Base-by-base conservation (phyloP, 2,329 filamentous ascomycete species). In the Trichoderma asperellum region DNA sequence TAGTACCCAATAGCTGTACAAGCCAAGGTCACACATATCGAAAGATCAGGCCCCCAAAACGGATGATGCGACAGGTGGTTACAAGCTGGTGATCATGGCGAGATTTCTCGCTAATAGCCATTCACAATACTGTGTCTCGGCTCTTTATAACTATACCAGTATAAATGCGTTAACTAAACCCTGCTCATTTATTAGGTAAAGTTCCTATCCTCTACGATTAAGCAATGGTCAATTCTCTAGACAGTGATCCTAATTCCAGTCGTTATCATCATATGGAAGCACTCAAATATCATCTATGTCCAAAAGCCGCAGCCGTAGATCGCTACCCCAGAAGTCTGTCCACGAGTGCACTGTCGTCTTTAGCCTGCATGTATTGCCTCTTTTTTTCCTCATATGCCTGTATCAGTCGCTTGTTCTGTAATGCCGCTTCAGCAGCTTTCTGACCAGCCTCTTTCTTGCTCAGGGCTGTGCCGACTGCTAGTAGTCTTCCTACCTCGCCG, bases 381-480 rank as follows among this genome's bases (percentile, higher is more conserved):
- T 85, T 89, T 75, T 85, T 86, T 27, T 82, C 80, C 27, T 77
- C 74, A 49, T 84, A 85, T 29, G 78, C 75, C 71, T 83, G 84
- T 59, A 89, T 87, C 72, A 92, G 73, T 74, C 89, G 91, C 77
- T 89, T 90, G 75, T 93, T 89, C 53, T 84, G 81, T 76, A 94
- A 74, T 0, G 90, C 91, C 73, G 83, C 82, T 53, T 82, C 79
- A 0, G 92, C 92, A 1, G 92, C 92, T 72, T 86, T 89, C 16
- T 86, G 82, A 0, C 89, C 89, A 1, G 91, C 92, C 68, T 92
- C 89, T 68, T 86, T 88, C 80, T 93, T 93, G 67, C 85, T 88
- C 71, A 88, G 79, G 1, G 86, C 91, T 37, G 85, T 86, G 0
- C 91, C 92, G 56, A 82, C 83, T 0, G 89, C 92, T 6, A 94